Base-by-base conservation (phyloP, 2,329 filamentous ascomycete genomes). In the Leptosphaerulina australis region DNA sequence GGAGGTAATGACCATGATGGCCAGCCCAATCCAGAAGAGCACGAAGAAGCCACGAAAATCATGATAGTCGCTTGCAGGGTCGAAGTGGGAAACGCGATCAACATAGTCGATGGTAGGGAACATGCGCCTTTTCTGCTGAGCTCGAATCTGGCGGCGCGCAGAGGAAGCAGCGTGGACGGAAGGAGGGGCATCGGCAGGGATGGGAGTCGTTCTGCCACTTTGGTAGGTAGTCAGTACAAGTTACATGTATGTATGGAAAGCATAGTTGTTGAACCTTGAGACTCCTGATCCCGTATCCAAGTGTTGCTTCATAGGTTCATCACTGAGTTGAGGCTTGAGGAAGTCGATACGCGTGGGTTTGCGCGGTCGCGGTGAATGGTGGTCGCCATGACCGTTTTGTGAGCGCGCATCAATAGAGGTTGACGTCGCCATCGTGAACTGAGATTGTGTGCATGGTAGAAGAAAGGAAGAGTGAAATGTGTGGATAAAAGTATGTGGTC, bases 41-140 rank as follows among this genome's bases (percentile, higher is more conserved):
- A 94, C 90, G 77, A 97, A 99, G 82, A 99, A 99, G 69, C 94
- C 94, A 64, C 91, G 86, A 72, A 99, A 99, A 74, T 99, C 91
- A 66, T 86, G 86, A 72, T 97, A 92, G 66, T 96, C 91, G 73
- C 90, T 96, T 39, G 84, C 82, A 0, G 92, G 91, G 69, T 99
- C 94, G 70, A 99, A 96, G 76, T 99, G 93, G 14, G 93, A 97
- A 17, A 97, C 87, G 49, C 94, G 88, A 53, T 88, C 87, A 30
- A 90, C 84, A 76, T 93, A 99, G 66, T 96, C 90, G 69, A 96
- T 91, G 17, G 90, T 94, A 17, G 95, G 93, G 71, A 97, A 99
- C 60, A 97, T 80, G 61, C 92, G 88, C 49, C 87, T 87, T 59
- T 88, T 86, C 63, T 91, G 88, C 71, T 91, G 84, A 52, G 88